Base-by-base conservation (phyloP, 1,139 yeast genomes). In the Candida neerlandica region DNA sequence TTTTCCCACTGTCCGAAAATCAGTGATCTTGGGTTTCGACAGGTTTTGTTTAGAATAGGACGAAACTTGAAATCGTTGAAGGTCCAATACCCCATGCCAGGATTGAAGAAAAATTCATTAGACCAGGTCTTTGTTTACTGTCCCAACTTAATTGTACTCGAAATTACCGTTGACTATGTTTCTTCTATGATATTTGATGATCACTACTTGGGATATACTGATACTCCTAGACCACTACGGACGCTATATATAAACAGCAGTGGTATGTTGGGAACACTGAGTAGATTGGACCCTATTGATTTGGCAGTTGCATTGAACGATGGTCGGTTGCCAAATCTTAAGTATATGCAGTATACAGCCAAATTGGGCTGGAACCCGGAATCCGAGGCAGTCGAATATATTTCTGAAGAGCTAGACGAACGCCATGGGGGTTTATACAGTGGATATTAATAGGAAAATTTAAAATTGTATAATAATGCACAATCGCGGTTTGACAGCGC, bases 51-150 rank as follows among this genome's bases (percentile, higher is more conserved):
- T 33, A 78, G 81, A 47, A 77, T 87, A 43, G 98, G 98, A 0
- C 73, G 72, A 15, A 80, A 84, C 52, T 69, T 94, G 48, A 79
- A 73, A 32, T 75, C 81, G 15, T 69, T 94, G 29, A 79, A 84
- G 47, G 84, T 91, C 11, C 84, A 84, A 52, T 94, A 89, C 61
- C 98, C 98, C 1, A 84, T 94, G 92, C 97, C 97, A 0, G 83
- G 86, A 3, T 70, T 94, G 34, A 75, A 79, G 39, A 83, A 80
- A 7, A 80, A 82, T 54, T 84, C 96, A 0, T 71, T 91, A 56
- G 97, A 94, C 65, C 73, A 78, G 43, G 79, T 89, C 1, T 85
- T 92, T 57, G 68, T 78, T 26, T 82, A 82, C 61, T 92, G 98
- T 64, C 96, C 97, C 4, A 80, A 85, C 51, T 70, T 94, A 48